Evolutionary conservation across 2,329 filamentous ascomycete genomes (phyloP), one percentile per base, ranked within the genome.

Genomic region (Trichophyton schoenleinii): DNA sequence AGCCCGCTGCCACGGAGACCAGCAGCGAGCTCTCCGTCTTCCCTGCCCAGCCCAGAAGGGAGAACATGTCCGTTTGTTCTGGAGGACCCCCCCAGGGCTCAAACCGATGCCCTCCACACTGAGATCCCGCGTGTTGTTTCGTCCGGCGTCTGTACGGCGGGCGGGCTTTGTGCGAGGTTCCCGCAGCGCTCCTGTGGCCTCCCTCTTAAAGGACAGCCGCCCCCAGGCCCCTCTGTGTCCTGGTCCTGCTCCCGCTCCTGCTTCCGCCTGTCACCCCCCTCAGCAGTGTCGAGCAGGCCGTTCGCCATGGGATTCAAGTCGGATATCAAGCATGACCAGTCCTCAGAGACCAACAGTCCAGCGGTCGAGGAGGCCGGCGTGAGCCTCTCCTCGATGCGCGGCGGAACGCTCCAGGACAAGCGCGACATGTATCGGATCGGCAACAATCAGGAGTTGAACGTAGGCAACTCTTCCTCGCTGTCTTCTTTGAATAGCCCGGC

Each of bases 361-460:
- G 41, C 49, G 2, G 22, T 18, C 25, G 48, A 59, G 9, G 53
- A 58, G 36, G 36, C 42, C 20, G 28, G n/a, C n/a, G 42, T 61
- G 11, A 22, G 58, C 9, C 8, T 31, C 13, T 22, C 53, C 20
- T 57, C 53, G 8, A 41, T 57, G 53, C 52, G 57, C 13, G 60
- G 25, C 42, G 71, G 70, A 34, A 72, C 71, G 3, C 20, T 52
- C 28, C 68, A 70, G 58, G 70, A 73, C 62, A 66, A 68, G 58
- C 63, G 66, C 36, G 71, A 73, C 59, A 73, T 72, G 71, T 68
- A 68, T 64, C 68, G 69, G 57, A 68, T 73, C 61, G 71, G 71
- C 42, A 68, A 69, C 44, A 61, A 67, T 8, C 71, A 73, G 62
- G 68, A 72, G 61, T 62, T 72, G 59, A 68, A 71, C 31, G 70